A percentile compares a stretch with the other conserved stretches of the same genome.
Evolutionary conservation across 2,329 filamentous ascomycete genomes (phyloP).

Genomic region (Chaetomiaceae sp.): DNA sequence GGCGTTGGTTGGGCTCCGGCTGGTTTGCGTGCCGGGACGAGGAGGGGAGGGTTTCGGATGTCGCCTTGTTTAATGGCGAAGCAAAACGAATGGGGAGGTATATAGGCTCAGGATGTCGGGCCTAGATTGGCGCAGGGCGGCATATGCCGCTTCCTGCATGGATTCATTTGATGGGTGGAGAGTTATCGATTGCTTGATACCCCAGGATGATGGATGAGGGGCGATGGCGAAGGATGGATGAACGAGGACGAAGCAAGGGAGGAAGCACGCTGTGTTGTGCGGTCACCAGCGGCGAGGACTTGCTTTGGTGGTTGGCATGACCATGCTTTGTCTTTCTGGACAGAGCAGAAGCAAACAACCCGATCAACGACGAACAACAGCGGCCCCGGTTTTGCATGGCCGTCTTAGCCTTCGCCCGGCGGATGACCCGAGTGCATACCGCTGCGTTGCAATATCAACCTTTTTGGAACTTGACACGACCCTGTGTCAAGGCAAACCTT

Average conservation of each 20-base stretch:
- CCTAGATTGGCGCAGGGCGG: neutral
- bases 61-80: neutral
- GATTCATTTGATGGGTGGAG: neutral
- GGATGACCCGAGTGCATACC: neutral
- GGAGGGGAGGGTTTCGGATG: neutral
- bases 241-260: neutral
- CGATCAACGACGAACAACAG: neutral
- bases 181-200: neutral
- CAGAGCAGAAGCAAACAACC: neutral
- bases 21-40: neutral
- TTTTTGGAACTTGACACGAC: constrained; percentile 12
- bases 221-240: too few species aligned
- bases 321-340: neutral
- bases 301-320: neutral
- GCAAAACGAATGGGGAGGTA: neutral
- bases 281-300: neutral
- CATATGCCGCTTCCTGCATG: too few species aligned
- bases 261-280: too few species aligned
- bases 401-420: constrained; percentile 16
- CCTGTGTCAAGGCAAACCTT: neutral
- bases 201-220: neutral
- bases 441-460: neutral
- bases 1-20: neutral
- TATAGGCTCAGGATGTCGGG: neutral
- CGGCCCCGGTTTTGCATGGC: neutral